Percentiles rank a stretch among this genome's conserved stretches.
phyloP scores from a whole-genome alignment of 805 yeast genomes.

The Teunomyces gatunensis region DNA sequence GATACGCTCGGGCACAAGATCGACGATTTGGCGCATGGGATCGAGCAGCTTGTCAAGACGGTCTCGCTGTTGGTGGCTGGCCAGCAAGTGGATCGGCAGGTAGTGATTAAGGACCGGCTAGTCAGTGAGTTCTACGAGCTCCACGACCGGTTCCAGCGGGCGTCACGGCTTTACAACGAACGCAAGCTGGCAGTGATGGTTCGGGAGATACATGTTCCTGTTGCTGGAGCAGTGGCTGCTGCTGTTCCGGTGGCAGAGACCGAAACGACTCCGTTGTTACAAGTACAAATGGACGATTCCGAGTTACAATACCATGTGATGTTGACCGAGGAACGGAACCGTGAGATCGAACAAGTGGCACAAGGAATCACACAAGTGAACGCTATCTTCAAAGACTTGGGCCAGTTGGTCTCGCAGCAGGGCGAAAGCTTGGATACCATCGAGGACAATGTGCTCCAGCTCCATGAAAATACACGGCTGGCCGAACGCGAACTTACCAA shows the following conservation, averaged over 20 bases:
- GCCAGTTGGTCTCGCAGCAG: constrained; percentile 75
- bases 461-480: constrained; percentile 61
- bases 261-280: constrained; percentile 43
- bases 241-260: constrained; percentile 2
- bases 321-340: constrained; percentile 68
- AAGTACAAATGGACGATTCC: constrained; percentile 40
- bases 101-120: constrained; percentile 51
- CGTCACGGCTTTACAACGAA: constrained; percentile 49
- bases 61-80: constrained; percentile 27
- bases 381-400: constrained; percentile 78
- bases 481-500: constrained; percentile 69
- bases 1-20: constrained; percentile 35
- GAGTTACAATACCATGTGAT: constrained; percentile 62
- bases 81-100: constrained; percentile 22
- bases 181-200: constrained; percentile 23
- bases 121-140: constrained; percentile 55
- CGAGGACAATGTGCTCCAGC: constrained; percentile 70
- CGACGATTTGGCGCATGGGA: constrained; percentile 28
- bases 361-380: constrained; percentile 83
- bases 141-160: constrained; percentile 40
- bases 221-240: too few species aligned
- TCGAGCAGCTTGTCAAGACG: constrained; percentile 28
- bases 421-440: constrained; percentile 82
- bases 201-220: too few species aligned
- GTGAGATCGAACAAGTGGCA: constrained; percentile 68